Conservation (phyloP, 2,329 filamentous ascomycete genomes). For the Zymoseptoria passerinii region DNA sequence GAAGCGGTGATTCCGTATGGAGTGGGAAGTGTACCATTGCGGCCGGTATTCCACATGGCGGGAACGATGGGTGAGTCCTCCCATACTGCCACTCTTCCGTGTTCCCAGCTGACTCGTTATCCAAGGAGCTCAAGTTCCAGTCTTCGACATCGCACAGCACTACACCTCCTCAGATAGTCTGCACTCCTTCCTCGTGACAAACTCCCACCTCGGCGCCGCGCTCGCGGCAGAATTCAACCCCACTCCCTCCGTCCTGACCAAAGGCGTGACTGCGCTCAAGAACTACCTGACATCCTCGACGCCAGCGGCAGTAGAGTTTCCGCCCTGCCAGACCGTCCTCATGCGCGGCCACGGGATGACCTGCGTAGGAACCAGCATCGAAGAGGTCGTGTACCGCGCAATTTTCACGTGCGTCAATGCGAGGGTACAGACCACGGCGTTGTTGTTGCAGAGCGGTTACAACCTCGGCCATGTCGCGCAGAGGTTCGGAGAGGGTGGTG, state of each 20-base stretch:
- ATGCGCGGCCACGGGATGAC: constrained; percentile 42
- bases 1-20: constrained; percentile 37
- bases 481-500: constrained; percentile 31
- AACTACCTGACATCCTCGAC: constrained; percentile 23
- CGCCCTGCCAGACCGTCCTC: constrained; percentile 23
- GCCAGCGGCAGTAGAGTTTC: constrained; percentile 12
- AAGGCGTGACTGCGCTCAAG: constrained; percentile 24
- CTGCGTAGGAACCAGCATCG: constrained; percentile 34
- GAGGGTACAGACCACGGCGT: constrained; percentile 33
- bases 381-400: constrained; percentile 39
- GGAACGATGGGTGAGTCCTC: constrained; percentile 33
- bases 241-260: constrained; percentile 16
- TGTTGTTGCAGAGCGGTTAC: constrained; percentile 30
- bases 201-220: constrained; percentile 26
- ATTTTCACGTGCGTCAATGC: constrained; percentile 37
- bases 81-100: neutral
- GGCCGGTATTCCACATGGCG: constrained; percentile 37
- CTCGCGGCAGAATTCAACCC: constrained; percentile 28
- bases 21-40: constrained; percentile 35
- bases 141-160: constrained; percentile 29
- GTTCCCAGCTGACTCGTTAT: neutral
- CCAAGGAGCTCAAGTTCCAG: constrained; percentile 20
- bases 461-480: constrained; percentile 34
- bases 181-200: constrained; percentile 30
- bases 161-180: constrained; percentile 21